These are phyloP conservation scores for Lyophyllum shimeji DNA, from an alignment of 768 basidiomycete genomes.

Conservation along the genomic window DNA sequence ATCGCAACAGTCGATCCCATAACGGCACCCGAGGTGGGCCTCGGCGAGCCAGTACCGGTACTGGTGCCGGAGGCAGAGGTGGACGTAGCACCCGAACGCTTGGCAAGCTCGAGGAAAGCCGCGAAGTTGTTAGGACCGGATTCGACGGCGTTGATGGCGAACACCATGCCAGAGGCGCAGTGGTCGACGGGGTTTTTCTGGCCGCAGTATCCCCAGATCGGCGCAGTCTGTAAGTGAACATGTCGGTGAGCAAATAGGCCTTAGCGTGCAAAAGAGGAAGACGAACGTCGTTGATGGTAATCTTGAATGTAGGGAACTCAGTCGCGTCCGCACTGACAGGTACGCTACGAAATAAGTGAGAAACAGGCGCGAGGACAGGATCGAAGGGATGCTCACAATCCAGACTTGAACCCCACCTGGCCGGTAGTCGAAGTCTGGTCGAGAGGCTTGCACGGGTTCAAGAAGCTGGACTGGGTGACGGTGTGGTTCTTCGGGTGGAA, in stretches of 20 bases:
- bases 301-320: slow-evolving; percentile 43
- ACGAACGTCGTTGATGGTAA: slow-evolving; percentile 47
- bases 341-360: slow-evolving; percentile 28
- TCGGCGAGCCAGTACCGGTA: not conserved
- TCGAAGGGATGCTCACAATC: slow-evolving; percentile 36
- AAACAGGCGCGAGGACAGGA: not conserved
- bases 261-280: not conserved
- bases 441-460: slow-evolving; percentile 33
- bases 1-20: not conserved
- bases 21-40: slow-evolving; percentile 5
- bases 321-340: slow-evolving; percentile 41
- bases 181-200: slow-evolving; percentile 50
- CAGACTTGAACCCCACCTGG: slow-evolving; percentile 36
- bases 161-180: slow-evolving; percentile 64
- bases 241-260: not conserved
- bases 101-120: slow-evolving; percentile 37
- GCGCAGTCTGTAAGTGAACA: slow-evolving; percentile 31
- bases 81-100: not conserved
- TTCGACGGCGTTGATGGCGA: slow-evolving; percentile 56
- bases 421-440: slow-evolving; percentile 20
- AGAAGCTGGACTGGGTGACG: slow-evolving; percentile 41
- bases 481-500: slow-evolving; percentile 51
- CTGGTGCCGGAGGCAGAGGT: not conserved
- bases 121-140: slow-evolving; percentile 49
- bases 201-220: slow-evolving; percentile 61